Conservation (phyloP, 306 rosid species). For the Rubus idaeus region DNA sequence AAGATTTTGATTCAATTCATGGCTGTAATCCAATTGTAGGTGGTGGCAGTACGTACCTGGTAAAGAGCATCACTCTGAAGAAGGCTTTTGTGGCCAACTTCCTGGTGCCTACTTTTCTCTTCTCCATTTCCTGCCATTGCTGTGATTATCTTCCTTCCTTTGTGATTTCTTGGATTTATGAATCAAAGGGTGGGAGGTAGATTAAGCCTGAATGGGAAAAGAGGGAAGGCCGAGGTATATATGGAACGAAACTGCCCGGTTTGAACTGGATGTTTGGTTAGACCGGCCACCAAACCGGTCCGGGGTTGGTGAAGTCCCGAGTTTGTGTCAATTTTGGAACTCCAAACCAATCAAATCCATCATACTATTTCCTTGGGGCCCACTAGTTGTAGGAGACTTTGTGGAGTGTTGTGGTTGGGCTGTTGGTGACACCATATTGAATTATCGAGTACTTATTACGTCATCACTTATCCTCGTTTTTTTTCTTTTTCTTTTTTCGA, state of each 20-base stretch:
- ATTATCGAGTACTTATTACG: background rate
- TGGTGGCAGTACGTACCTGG: slow-evolving; percentile 45
- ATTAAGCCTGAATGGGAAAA: slow-evolving; percentile 14
- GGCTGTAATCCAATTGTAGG: background rate
- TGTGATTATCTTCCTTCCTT: background rate
- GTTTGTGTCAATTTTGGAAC: slow-evolving; percentile 11
- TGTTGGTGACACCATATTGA: background rate
- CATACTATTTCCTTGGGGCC: background rate
- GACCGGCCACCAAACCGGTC: slow-evolving; percentile 53
- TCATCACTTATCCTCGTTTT: too few species aligned
- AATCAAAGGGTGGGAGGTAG: background rate
- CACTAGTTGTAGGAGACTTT: background rate
- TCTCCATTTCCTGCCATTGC: slow-evolving; percentile 69
- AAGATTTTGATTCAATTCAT: background rate
- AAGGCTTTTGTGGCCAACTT: slow-evolving; percentile 98
- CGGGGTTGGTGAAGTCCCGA: slow-evolving; percentile 66
- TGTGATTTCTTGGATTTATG: slow-evolving; percentile 10
- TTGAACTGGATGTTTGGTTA: slow-evolving; percentile 45
- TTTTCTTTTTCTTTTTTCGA: too few species aligned
- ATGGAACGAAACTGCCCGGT: slow-evolving; percentile 36
- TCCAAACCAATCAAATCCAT: background rate
- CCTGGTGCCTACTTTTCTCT: slow-evolving; percentile 76
- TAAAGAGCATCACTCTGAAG: slow-evolving; percentile 92
- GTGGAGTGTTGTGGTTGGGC: slow-evolving; percentile 10
- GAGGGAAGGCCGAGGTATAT: slow-evolving; percentile 14